Base-by-base conservation (phyloP, 108 stramenopile species). In the Schizochytrium sp. region DNA sequence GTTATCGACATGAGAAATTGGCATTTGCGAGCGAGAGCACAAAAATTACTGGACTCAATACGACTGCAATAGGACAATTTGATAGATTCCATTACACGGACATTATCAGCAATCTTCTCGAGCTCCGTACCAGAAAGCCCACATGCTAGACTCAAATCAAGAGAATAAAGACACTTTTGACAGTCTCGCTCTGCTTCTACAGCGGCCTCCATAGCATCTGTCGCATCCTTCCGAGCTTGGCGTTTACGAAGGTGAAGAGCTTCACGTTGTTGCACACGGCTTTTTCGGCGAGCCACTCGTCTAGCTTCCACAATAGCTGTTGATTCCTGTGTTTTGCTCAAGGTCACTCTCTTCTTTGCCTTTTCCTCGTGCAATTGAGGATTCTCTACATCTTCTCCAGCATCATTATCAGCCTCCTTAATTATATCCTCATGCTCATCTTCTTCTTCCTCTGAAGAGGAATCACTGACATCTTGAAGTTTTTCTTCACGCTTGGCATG, bases 101-200 rank as follows among this genome's bases (percentile, higher is more conserved):
- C 76, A 53, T 83, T 83, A n/a, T 83, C 76, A 10, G 76, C 76
- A 49, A 83, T 55, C 8, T 55, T 49, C 12, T 50, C 5, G 5
- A 83, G 45, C 47, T 83, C 76, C 0, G n/a, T 40, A n/a, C 50
- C 28, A 10, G 38, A 13, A 53, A 83, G 15, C 0, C 55, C 3
- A 10, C 50, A 2, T 0, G 55, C 76, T 28, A 5, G 8, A 12
- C 50, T 55, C 5, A 83, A 2, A 28, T 83, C 76, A 56, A 83
- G 28, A 13, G 76, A 17, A 38, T 55, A 83, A 10, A 83, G 53
- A 28, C 76, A 83, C 50, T 3, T 49, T 83, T 83, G 76, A 3
- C 76, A 83, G 38, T 83, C 76, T n/a, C 53, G 47, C 76, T 83
- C 76, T 15, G 76, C 76, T 38, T 83, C 76, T 5, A 53, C 64